Conservation (phyloP, 306 rosid species). For the Fagus crenata region DNA sequence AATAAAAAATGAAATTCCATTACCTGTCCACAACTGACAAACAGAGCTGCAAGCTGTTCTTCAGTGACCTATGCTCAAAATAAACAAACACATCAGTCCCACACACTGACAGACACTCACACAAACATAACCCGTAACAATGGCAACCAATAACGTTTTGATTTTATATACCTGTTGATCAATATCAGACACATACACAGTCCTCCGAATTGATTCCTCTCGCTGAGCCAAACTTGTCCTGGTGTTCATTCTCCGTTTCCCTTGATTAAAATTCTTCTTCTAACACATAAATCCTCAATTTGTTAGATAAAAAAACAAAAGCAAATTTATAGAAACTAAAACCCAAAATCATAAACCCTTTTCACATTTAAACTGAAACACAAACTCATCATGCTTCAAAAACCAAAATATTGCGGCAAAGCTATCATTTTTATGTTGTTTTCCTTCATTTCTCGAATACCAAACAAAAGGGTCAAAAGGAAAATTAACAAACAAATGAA, state of each 20-base stretch:
- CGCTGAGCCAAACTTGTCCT: conserved; percentile 68
- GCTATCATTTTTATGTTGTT: background rate
- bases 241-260: conserved; percentile 63
- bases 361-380: background rate
- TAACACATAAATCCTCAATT: conserved; percentile 24
- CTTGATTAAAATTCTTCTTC: conserved; percentile 83
- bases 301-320: conserved; percentile 4
- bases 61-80: conserved; percentile 75
- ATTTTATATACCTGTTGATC: conserved; percentile 71
- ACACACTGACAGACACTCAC: conserved; percentile 16
- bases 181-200: conserved; percentile 96
- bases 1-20: conserved; percentile 7
- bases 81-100: conserved; percentile 26
- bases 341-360: background rate
- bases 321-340: conserved; percentile 3
- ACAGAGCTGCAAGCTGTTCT: conserved; percentile 96
- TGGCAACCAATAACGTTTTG: background rate
- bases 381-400: conserved; percentile 19
- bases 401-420: conserved; percentile 10
- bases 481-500: background rate
- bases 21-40: conserved; percentile 92
- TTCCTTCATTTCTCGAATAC: background rate
- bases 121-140: conserved; percentile 5
- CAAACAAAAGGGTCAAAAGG: conserved; percentile 9
- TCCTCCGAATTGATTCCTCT: conserved; percentile 91